phyloP scores from a whole-genome alignment of 352 stramenopile species.

The Phytophthora rubi region DNA sequence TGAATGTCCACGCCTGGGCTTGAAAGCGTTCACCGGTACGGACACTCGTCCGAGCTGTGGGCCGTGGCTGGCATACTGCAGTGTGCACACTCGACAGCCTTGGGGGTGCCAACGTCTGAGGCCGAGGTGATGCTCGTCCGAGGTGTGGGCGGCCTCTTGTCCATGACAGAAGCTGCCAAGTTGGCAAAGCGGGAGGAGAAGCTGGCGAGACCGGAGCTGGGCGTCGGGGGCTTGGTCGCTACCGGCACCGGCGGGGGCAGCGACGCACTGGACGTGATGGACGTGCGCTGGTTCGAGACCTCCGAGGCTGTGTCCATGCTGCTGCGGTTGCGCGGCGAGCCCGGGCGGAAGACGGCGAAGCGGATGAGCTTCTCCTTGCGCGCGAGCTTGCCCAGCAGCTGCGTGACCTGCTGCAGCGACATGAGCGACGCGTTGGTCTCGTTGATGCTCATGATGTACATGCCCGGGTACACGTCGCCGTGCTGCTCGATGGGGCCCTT shows the following conservation, averaged over 20 bases:
- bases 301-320: slow-evolving; percentile 54
- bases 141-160: slow-evolving; percentile 55
- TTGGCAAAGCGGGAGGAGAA: slow-evolving; percentile 76
- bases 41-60: slow-evolving; percentile 59
- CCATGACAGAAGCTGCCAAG: slow-evolving; percentile 56
- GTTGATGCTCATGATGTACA: slow-evolving; percentile 91
- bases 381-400: slow-evolving; percentile 73
- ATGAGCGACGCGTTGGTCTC: slow-evolving; percentile 85
- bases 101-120: slow-evolving; percentile 27
- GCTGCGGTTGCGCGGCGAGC: slow-evolving; percentile 50
- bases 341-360: slow-evolving; percentile 75
- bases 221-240: slow-evolving; percentile 42
- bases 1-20: too few species aligned
- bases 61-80: slow-evolving; percentile 52
- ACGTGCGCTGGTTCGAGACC: slow-evolving; percentile 47
- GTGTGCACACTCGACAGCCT: slow-evolving; percentile 50
- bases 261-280: slow-evolving; percentile 43
- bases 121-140: slow-evolving; percentile 32
- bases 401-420: slow-evolving; percentile 74
- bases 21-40: slow-evolving; percentile 61
- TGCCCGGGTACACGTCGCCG: slow-evolving; percentile 72
- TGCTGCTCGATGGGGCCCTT: slow-evolving; percentile 71
- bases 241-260: slow-evolving; percentile 46
- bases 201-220: slow-evolving; percentile 39
- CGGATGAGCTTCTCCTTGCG: slow-evolving; percentile 85